Base-by-base conservation (phyloP, 2,329 filamentous ascomycete genomes). In the Samsoniella hepiali region DNA sequence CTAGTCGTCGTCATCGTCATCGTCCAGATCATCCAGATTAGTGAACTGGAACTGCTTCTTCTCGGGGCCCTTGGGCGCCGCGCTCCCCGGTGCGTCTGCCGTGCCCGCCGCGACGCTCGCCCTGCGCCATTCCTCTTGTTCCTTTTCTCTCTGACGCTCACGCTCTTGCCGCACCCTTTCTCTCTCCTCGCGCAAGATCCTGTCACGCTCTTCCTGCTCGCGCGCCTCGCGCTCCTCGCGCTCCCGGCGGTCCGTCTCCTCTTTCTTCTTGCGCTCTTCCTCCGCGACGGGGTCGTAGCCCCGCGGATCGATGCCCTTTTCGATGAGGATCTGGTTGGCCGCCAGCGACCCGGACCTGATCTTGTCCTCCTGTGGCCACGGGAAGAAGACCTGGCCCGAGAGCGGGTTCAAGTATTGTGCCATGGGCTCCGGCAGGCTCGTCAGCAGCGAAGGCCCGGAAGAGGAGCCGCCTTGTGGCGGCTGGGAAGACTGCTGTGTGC, bases 321-420 rank as follows among this genome's bases (percentile, higher is more conserved):
- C 87, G 5, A 83, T 68, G 66, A 91, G 81, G 31, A 81, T 76
- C 69, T 92, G 87, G 51, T 86, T 83, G 9, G 80, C 78, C 0
- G 87, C 88, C 49, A 96, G 79, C 1, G 87, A 87, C 42, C 91
- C 91, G 17, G 79, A 78, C 38, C 86, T 83, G 66, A 95, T 91
- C 64, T 86, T 83, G 38, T 88, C 85, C 66, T 91, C 87, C 34
- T 79, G 80, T 0, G 91, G 91, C 91, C 91, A 96, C 1, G 91
- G 91, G 54, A 87, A 82, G 77, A 93, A 96, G n/a, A 79, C 71
- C 44, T 82, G 78, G 10, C 83, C 81, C 9, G 81, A 81, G 22
- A 82, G 74, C 0, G 85, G 83, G 69, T 89, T 87, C 53, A 86
- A 72, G 67, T 79, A 81, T 60, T 78, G 77, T 58, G 75, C 77